Conservation (phyloP, 257 asterid species). For the Paraleonurus japonicus region DNA sequence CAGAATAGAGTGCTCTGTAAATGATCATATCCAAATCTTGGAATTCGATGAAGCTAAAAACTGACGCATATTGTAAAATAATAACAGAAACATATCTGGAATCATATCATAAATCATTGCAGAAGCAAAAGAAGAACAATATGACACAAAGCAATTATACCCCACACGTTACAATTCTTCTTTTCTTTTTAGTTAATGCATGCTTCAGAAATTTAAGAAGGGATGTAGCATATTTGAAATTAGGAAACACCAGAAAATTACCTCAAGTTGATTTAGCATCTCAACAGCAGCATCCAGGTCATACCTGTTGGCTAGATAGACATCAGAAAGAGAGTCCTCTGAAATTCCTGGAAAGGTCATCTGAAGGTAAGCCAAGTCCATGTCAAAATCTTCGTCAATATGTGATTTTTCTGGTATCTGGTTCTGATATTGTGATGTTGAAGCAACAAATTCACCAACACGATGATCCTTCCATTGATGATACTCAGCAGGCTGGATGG, state of each 20-base stretch:
- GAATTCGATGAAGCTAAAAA: slow-evolving; percentile 2
- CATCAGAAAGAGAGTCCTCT: slow-evolving; percentile 67
- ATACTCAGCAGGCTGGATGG: slow-evolving; percentile 31
- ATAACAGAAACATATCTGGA: neutral
- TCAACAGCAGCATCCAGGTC: slow-evolving; percentile 74
- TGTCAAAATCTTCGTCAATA: slow-evolving; percentile 49
- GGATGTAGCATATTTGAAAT: neutral
- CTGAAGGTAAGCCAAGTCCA: slow-evolving; percentile 71
- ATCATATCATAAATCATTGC: neutral
- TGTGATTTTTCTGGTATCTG: slow-evolving; percentile 35
- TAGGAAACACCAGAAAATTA: slow-evolving; percentile 22
- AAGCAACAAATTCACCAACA: slow-evolving; percentile 43
- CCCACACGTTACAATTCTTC: neutral
- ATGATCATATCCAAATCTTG: neutral
- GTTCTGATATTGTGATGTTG: slow-evolving; percentile 45
- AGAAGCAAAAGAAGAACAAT: neutral
- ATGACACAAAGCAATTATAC: neutral
- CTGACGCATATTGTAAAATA: neutral
- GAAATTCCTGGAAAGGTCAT: slow-evolving; percentile 76
- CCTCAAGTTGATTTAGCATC: slow-evolving; percentile 85
- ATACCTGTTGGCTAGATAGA: slow-evolving; percentile 55
- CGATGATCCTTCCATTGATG: slow-evolving; percentile 39
- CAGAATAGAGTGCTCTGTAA: neutral
- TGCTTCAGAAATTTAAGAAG: neutral
- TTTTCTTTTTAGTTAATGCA: neutral